phyloP scores from a whole-genome alignment of 139 green algal genomes.

The Picochlorum sp. region DNA sequence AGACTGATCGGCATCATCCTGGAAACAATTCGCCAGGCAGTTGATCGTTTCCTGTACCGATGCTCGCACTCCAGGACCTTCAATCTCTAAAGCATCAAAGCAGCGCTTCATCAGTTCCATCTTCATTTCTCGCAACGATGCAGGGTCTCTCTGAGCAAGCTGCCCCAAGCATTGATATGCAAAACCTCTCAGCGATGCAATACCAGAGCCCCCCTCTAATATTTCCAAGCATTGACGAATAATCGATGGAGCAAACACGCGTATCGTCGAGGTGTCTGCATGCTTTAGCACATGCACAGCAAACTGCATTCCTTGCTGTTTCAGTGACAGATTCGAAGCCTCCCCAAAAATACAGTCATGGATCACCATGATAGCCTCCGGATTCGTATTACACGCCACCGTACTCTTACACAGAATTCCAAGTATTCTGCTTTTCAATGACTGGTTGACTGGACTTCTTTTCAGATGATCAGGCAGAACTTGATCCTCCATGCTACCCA shows the following conservation, averaged over 20 bases:
- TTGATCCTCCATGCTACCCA: slow-evolving; percentile 36
- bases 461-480: not conserved
- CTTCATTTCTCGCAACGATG: slow-evolving; percentile 29
- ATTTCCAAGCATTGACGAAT: slow-evolving; percentile 43
- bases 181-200: slow-evolving; percentile 46
- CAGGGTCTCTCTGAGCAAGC: slow-evolving; percentile 50
- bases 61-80: slow-evolving; percentile 54
- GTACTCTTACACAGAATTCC: slow-evolving; percentile 51
- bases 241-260: slow-evolving; percentile 36
- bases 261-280: slow-evolving; percentile 46
- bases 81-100: slow-evolving; percentile 46
- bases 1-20: not conserved
- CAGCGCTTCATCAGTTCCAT: slow-evolving; percentile 42
- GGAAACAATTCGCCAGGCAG: slow-evolving; percentile 50
- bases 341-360: slow-evolving; percentile 45
- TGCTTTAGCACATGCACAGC: slow-evolving; percentile 78
- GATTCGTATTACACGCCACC: slow-evolving; percentile 68
- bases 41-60: slow-evolving; percentile 57
- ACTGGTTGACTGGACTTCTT: slow-evolving; percentile 21
- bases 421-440: slow-evolving; percentile 35
- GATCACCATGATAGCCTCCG: slow-evolving; percentile 32
- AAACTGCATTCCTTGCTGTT: slow-evolving; percentile 78
- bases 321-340: slow-evolving; percentile 36
- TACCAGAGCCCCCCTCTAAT: slow-evolving; percentile 38
- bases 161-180: slow-evolving; percentile 69